These are phyloP conservation scores for Termitomyces sp. DNA, from an alignment of 768 basidiomycete genomes.

Conservation along the genomic window DNA sequence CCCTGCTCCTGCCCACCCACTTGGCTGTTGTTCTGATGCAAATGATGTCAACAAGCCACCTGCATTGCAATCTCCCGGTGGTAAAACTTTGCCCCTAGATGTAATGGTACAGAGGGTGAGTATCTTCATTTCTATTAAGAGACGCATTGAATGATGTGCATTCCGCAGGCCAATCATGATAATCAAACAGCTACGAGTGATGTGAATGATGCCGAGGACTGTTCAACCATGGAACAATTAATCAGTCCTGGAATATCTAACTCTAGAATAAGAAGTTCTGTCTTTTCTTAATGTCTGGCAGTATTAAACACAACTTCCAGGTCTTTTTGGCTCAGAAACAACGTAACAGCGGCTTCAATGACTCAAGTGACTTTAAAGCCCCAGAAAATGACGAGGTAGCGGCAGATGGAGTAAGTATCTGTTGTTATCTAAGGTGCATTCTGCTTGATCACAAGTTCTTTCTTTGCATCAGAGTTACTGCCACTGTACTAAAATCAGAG, in stretches of 20 bases:
- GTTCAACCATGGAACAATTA: neutral
- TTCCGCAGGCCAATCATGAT: neutral
- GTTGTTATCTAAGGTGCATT: too few relatives aligned
- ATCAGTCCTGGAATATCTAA: neutral
- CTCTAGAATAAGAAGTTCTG: neutral
- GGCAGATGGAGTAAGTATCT: neutral
- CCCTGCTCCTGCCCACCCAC: too few relatives aligned
- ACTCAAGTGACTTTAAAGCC: too few relatives aligned
- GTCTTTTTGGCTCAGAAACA: too few relatives aligned
- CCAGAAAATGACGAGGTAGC: neutral
- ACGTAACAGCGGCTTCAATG: too few relatives aligned
- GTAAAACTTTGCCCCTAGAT: neutral
- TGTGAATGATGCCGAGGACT: neutral
- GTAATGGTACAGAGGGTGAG: neutral
- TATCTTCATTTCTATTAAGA: neutral
- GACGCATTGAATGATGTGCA: neutral
- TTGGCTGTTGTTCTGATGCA: too few relatives aligned
- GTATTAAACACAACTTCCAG: too few relatives aligned
- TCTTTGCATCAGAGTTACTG: neutral
- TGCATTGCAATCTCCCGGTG: neutral
- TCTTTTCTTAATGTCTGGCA: too few relatives aligned
- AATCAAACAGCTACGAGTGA: neutral
- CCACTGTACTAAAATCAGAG: neutral
- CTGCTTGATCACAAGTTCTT: too few relatives aligned
- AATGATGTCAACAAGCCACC: neutral